phyloP scores from a whole-genome alignment of 768 basidiomycete genomes.

The Leucocoprinus sp. region DNA sequence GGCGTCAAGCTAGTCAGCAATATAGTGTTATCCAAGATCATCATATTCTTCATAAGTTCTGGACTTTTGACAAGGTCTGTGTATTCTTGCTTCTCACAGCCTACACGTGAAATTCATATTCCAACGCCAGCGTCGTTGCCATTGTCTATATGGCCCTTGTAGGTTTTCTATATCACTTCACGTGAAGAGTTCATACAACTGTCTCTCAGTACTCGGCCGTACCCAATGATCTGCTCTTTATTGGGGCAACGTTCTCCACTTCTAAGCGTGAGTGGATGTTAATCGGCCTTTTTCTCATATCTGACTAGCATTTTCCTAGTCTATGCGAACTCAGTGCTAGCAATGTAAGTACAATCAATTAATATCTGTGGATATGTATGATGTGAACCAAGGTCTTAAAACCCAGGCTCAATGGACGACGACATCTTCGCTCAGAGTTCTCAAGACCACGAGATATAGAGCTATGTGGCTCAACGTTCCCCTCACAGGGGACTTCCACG shows the following conservation, averaged over 20 bases:
- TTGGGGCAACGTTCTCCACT: slow-evolving; percentile 9
- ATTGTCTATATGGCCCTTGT: slow-evolving; percentile 8
- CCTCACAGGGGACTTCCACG: not conserved
- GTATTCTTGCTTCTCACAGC: not conserved
- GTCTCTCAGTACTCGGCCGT: slow-evolving; percentile 1
- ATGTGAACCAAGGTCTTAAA: not conserved
- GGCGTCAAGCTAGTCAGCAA: slow-evolving; percentile 5
- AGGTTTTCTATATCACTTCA: not conserved
- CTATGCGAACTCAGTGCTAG: slow-evolving; percentile 9
- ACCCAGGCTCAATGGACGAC: slow-evolving; percentile 7
- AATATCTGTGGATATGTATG: not conserved
- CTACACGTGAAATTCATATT: not conserved
- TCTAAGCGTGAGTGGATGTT: slow-evolving; percentile 5
- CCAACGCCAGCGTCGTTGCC: not conserved
- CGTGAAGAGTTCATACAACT: too few relatives aligned
- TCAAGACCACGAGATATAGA: not conserved
- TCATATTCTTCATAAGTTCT: slow-evolving; percentile 10
- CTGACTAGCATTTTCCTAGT: not conserved
- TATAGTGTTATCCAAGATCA: slow-evolving; percentile 10
- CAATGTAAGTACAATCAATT: slow-evolving; percentile 1
- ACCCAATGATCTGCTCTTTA: slow-evolving; percentile 4
- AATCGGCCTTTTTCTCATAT: not conserved
- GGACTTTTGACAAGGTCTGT: slow-evolving; percentile 6
- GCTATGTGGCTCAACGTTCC: not conserved
- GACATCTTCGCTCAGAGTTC: slow-evolving; percentile 8